A percentile compares a stretch with the other conserved stretches of the same genome.
Conservation (phyloP, 2,329 filamentous ascomycete genomes). For the Stagonosporopsis tanaceti region DNA sequence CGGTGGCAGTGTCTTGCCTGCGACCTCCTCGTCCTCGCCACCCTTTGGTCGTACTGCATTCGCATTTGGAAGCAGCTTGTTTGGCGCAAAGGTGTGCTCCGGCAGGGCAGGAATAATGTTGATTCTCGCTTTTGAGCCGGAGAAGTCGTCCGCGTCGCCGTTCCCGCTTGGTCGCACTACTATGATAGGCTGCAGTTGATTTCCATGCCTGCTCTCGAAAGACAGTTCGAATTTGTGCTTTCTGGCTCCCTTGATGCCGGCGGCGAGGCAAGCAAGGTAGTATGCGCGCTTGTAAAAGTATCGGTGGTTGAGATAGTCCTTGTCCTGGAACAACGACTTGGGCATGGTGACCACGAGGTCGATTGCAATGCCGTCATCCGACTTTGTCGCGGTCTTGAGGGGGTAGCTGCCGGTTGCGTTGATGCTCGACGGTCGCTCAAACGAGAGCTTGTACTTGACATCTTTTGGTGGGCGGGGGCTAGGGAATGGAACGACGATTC, state of each 20-base stretch:
- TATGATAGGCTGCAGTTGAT: constrained; percentile 76
- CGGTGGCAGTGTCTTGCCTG: constrained; percentile 49
- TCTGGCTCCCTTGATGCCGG: constrained; percentile 68
- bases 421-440: constrained; percentile 76
- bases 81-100: constrained; percentile 71
- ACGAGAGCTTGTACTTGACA: constrained; percentile 82
- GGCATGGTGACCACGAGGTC: constrained; percentile 93
- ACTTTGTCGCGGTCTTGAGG: constrained; percentile 74
- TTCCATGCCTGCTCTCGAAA: constrained; percentile 75
- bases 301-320: constrained; percentile 90
- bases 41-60: constrained; percentile 71
- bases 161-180: constrained; percentile 52
- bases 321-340: constrained; percentile 80
- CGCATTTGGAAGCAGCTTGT: constrained; percentile 74
- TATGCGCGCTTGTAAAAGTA: constrained; percentile 96
- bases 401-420: constrained; percentile 92
- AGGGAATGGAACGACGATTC: constrained; percentile 82
- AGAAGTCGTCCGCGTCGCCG: constrained; percentile 48
- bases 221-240: constrained; percentile 63
- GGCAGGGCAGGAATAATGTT: constrained; percentile 80
- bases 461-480: constrained; percentile 78
- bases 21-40: constrained; percentile 55
- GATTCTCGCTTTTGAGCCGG: constrained; percentile 57
- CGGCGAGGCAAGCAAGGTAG: constrained; percentile 83
- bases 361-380: constrained; percentile 66